Base-by-base conservation (phyloP, 257 asterid genomes). In the Ilex aquifolium region DNA sequence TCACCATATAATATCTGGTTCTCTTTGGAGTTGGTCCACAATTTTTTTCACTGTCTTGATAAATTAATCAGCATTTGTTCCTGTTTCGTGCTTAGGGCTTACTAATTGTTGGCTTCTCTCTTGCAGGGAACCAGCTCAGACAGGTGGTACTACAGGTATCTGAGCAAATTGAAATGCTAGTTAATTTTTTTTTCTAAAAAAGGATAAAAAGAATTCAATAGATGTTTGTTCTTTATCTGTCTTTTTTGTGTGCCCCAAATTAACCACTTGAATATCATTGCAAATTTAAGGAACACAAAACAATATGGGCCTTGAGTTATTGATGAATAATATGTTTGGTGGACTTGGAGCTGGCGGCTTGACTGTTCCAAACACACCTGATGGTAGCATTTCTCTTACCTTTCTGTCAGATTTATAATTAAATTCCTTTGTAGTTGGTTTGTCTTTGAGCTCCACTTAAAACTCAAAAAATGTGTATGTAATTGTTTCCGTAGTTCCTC, bases 281-380 rank as follows among this genome's bases (percentile, higher is more conserved):
- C 31, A 16, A 21, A 68, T 46, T 66, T 62, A 76, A 79, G 88
- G 82, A 39, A 44, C 59, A 15, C 69, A 55, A 53, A 71, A 56
- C 46, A 72, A 69, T 39, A 32, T 68, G 74, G 79, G 79, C 32
- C 59, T 77, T 65, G 72, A 76, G 63, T 8, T 76, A 77, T 75
- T 79, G 69, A 78, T 80, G 86, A 78, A 75, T 67, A 78, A 75
- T 67, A 72, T 80, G 82, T 69, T 85, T 62, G 83, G 83, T 44
- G 85, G 80, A 48, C 82, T 80, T 57, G 93, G 89, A 62, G 80
- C 81, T 61, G 83, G 80, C n/a, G 50, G 76, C 51, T 63, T 77
- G 65, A 54, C 67, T 55, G 74, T 55, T 73, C 67, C 87, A n/a
- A 72, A 60, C 61, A 52, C 51, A 30, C 70, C 78, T 57, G 42